Evolutionary conservation across 192 early-diverging fungal species (phyloP), one percentile per base, ranked within the genome.

Genomic region (Coemansia sp.): DNA sequence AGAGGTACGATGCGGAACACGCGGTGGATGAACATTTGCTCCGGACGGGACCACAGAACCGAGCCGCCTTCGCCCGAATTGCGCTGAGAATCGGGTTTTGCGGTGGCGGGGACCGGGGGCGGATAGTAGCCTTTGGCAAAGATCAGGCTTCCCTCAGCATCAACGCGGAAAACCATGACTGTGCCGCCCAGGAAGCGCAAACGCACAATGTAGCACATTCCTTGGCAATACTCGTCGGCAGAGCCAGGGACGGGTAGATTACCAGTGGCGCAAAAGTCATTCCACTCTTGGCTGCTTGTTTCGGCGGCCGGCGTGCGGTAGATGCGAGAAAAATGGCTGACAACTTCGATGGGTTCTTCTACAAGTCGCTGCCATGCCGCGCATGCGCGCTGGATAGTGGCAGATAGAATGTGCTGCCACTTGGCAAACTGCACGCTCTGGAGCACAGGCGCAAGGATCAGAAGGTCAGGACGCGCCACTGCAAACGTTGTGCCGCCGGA

Each of bases 101-200:
- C 13, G 0, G 49, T 14, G 1, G 23, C 49, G 5, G 20, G 53
- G 25, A 17, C 54, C 10, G 66, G 64, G 4, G 73, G 78, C 17
- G 78, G 78, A 49, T 69, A 75, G 29, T 66, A 81, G 0, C 78
- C 78, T 42, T 75, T 75, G 36, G 65, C 64, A 45, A 75, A 81
- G 15, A 72, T 63, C 56, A 81, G 55, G 23, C 45, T 59, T 13
- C 78, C 78, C 4, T 25, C 14, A 0, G 62, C 57, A 36, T 69
- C 70, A 4, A 81, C 34, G 34, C 73, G 66, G 25, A 75, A 75
- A 7, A 65, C 73, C 78, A 81, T 75, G 2, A 81, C 74, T 0
- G 78, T 75, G 60, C 78, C 78, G 48, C 78, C 78, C 34, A 43
- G 73, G 43, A 75, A 81, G 22, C 78, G 66, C 78, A 81, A 59